Conservation (phyloP, 352 stramenopile species). For the Phytophthora syringae region DNA sequence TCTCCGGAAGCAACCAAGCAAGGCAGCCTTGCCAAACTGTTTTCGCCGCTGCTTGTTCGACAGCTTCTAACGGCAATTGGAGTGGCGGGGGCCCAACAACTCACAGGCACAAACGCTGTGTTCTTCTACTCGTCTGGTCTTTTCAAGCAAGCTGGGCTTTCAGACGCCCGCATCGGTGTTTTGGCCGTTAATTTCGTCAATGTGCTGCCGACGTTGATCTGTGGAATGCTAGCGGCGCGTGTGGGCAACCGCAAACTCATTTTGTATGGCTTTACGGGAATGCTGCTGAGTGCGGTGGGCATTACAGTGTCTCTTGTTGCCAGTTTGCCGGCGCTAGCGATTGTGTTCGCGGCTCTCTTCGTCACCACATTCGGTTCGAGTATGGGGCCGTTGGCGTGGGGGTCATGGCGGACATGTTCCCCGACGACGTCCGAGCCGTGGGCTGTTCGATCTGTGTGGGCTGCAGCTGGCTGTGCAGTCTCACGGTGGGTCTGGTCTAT, state of each 20-base stretch:
- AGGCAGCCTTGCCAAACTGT: constrained; percentile 11
- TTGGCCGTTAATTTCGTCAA: constrained; percentile 62
- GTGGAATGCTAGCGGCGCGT: constrained; percentile 35
- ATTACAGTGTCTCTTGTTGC: constrained; percentile 47
- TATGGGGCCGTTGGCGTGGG: constrained; percentile 58
- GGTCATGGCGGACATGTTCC: constrained; percentile 63
- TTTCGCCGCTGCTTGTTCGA: constrained; percentile 31
- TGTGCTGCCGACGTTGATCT: constrained; percentile 49
- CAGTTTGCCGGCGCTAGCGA: constrained; percentile 38
- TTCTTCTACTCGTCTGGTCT: constrained; percentile 76
- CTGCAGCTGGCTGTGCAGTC: constrained; percentile 57
- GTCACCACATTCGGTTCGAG: constrained; percentile 53
- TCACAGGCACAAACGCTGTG: too few relatives aligned
- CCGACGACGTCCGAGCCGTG: constrained; percentile 50
- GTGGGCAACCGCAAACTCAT: constrained; percentile 56
- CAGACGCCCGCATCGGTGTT: constrained; percentile 56
- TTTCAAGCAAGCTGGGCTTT: constrained; percentile 60
- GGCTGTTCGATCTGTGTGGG: constrained; percentile 50
- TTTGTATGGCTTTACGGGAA: constrained; percentile 47
- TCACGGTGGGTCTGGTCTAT: constrained; percentile 57
- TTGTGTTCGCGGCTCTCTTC: constrained; percentile 55
- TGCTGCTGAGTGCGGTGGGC: constrained; percentile 50
- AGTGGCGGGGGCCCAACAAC: constrained; percentile 46
- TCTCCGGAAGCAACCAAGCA: constrained; percentile 27
- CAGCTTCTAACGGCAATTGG: constrained; percentile 54